These are phyloP conservation scores for Vaccinium corymbosum DNA, from an alignment of 148 eudicot species.

Conservation along the genomic window DNA sequence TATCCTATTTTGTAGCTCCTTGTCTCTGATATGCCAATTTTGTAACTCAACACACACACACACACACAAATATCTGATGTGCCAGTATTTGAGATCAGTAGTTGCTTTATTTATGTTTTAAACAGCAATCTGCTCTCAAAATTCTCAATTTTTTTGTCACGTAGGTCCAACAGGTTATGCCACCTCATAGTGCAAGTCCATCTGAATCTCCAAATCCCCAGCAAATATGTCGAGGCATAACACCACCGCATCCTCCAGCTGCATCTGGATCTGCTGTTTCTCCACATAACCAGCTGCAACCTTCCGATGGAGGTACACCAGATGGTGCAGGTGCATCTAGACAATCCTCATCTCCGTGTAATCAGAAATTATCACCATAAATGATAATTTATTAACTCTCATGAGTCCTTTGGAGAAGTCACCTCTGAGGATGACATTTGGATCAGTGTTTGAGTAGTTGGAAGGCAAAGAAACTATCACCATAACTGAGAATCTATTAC, in stretches of 20 bases:
- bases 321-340: conserved; percentile 1
- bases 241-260: not conserved
- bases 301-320: conserved; percentile 10
- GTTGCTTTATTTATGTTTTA: not conserved
- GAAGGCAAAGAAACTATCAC: not conserved
- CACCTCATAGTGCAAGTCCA: conserved; percentile 7
- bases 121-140: not conserved
- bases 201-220: conserved; percentile 16
- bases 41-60: not conserved
- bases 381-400: not conserved
- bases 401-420: not conserved
- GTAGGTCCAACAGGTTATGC: conserved; percentile 19
- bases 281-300: conserved; percentile 11
- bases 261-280: not conserved
- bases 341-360: conserved; percentile 4
- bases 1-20: not conserved
- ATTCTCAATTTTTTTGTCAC: not conserved
- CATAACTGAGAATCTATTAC: not conserved
- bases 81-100: not conserved
- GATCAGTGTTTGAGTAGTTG: not conserved
- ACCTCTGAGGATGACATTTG: not conserved
- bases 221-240: conserved; percentile 1
- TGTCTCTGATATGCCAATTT: not conserved
- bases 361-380: not conserved
- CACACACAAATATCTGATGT: not conserved